phyloP scores from a whole-genome alignment of 495 filamentous ascomycete genomes.

The Aspergillus haitiensis region DNA sequence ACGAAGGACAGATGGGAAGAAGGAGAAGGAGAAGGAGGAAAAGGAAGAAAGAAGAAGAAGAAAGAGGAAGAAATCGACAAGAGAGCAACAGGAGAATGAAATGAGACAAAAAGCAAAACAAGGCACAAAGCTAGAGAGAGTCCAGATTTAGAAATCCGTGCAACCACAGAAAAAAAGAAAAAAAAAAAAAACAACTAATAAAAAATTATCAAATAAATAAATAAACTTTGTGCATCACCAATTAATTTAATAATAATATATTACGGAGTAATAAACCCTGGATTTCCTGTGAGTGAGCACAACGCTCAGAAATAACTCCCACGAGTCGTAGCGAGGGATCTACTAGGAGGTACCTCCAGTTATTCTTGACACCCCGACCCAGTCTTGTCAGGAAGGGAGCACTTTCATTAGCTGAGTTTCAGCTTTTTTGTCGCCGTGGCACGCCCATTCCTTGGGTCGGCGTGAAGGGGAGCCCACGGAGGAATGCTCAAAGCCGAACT shows the following conservation, averaged over 20 bases:
- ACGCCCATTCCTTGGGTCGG: slow-evolving; percentile 16
- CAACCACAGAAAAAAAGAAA: not conserved
- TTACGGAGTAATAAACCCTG: slow-evolving; percentile 2
- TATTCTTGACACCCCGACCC: slow-evolving; percentile 20
- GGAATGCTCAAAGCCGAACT: not conserved
- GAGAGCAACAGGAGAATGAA: slow-evolving; percentile 14
- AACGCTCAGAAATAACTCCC: not conserved
- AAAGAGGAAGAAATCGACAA: slow-evolving; percentile 10
- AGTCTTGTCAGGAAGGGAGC: slow-evolving; percentile 10
- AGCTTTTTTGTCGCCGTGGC: slow-evolving; percentile 13
- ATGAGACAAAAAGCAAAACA: slow-evolving; percentile 10
- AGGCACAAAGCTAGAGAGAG: not conserved
- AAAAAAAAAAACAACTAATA: no score
- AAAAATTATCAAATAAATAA: no score
- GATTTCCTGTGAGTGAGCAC: not conserved
- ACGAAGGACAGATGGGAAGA: slow-evolving; percentile 19
- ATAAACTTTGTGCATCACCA: not conserved
- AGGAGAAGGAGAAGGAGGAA: slow-evolving; percentile 13
- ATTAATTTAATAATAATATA: not conserved
- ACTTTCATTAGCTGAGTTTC: slow-evolving; percentile 33
- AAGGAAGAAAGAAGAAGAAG: slow-evolving; percentile 17
- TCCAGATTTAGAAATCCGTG: slow-evolving; percentile 12
- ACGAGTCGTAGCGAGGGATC: no score
- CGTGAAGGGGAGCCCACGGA: not conserved
- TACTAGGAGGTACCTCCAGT: not conserved